Conservation (phyloP, 768 basidiomycete genomes). For the Psilocybe subaeruginosa region DNA sequence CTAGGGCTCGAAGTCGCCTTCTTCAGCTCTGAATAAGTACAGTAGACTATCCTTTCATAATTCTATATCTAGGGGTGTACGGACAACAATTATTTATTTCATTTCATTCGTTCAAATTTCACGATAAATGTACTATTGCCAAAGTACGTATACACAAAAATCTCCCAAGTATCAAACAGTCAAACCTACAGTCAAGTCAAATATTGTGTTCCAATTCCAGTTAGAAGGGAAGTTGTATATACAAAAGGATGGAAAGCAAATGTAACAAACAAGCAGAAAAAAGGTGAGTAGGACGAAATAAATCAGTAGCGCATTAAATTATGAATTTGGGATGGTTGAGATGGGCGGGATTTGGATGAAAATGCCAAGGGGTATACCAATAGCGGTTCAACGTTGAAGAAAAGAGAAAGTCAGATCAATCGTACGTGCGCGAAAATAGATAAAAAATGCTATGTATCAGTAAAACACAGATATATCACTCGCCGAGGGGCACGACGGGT, state of each 20-base stretch:
- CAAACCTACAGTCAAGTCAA: background rate
- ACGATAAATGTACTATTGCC: background rate
- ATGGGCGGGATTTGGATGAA: background rate
- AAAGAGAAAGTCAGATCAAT: background rate
- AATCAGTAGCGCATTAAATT: background rate
- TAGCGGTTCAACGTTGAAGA: background rate
- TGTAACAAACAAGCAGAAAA: background rate
- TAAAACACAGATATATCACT: background rate
- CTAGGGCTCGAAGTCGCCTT: slow-evolving; percentile 94
- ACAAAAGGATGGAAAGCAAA: background rate
- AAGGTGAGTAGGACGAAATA: background rate
- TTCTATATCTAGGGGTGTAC: background rate
- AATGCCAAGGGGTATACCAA: background rate
- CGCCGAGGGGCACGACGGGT: slow-evolving; percentile 5
- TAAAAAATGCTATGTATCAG: background rate
- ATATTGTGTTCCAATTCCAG: background rate
- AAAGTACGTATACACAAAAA: background rate
- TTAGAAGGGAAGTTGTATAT: background rate
- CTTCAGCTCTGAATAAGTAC: slow-evolving; percentile 66
- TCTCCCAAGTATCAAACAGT: background rate
- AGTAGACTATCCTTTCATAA: background rate
- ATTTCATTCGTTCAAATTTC: background rate
- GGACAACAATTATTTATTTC: background rate
- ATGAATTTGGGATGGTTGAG: background rate
- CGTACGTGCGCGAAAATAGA: background rate